Evolutionary conservation across 345 rosid species (phyloP).

Genomic region (Rhodamnia rubescens): DNA sequence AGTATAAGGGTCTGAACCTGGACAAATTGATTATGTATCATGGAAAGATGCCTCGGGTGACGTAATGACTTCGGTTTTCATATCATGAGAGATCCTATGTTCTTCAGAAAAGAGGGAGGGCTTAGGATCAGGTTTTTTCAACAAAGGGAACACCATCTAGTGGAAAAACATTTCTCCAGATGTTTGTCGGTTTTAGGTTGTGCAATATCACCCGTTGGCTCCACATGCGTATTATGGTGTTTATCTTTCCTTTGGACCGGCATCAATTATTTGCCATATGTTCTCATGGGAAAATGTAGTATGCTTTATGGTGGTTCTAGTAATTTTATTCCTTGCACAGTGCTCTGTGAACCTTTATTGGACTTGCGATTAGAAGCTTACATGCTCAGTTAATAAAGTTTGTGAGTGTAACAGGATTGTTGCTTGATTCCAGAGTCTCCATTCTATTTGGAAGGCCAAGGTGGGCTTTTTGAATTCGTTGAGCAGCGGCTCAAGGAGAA

Average conservation of each 20-base stretch:
- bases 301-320: not conserved
- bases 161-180: not conserved
- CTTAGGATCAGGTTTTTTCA: not conserved
- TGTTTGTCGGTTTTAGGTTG: not conserved
- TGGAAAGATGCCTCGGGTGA: not conserved
- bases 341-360: not conserved
- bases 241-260: not conserved
- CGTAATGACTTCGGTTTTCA: not conserved
- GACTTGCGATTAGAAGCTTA: not conserved
- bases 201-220: not conserved
- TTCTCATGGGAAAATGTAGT: not conserved
- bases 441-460: conserved; percentile 80
- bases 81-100: not conserved
- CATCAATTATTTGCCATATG: not conserved
- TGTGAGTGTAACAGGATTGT: conserved; percentile 63
- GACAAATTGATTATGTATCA: not conserved
- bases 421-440: conserved; percentile 98
- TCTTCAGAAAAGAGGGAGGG: not conserved
- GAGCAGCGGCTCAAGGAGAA: conserved; percentile 73
- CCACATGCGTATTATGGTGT: not conserved
- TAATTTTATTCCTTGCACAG: not conserved
- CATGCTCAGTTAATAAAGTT: not conserved
- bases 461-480: conserved; percentile 79
- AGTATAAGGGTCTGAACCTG: not conserved
- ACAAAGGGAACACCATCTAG: not conserved